A percentile compares a stretch with the other conserved stretches of the same genome.
These are phyloP conservation scores for Globisporangium perplexum DNA, from an alignment of 352 stramenopile species.

Conservation along the genomic window DNA sequence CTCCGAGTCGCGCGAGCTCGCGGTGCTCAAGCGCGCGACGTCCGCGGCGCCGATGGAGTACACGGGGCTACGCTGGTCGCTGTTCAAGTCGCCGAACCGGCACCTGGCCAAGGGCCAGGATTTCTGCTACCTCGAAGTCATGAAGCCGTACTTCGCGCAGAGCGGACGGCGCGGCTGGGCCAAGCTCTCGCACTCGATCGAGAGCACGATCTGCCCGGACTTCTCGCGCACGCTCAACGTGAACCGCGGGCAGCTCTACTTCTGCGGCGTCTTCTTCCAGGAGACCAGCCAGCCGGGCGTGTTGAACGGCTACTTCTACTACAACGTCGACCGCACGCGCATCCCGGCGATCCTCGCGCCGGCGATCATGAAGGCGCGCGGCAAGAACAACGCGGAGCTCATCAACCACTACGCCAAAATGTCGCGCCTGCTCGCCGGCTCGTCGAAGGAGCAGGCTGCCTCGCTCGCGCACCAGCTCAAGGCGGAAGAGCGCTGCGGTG, in stretches of 20 bases:
- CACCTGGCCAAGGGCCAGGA: constrained; percentile 56
- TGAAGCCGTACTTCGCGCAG: constrained; percentile 53
- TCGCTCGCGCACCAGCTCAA: constrained; percentile 47
- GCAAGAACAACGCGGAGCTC: constrained; percentile 51
- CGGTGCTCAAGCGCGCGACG: constrained; percentile 36
- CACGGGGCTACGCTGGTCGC: constrained; percentile 63
- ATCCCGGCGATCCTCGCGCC: constrained; percentile 39
- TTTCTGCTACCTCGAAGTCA: constrained; percentile 72
- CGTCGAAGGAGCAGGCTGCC: constrained; percentile 23
- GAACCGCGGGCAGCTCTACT: constrained; percentile 50
- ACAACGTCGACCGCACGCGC: constrained; percentile 39
- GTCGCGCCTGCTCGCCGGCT: constrained; percentile 26
- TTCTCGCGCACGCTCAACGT: constrained; percentile 30
- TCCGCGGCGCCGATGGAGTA: constrained; percentile 35
- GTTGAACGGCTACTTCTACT: constrained; percentile 55
- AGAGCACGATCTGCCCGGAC: constrained; percentile 52
- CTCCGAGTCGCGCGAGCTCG: constrained; percentile 51
- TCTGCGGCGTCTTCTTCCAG: constrained; percentile 64
- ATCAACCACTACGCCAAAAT: constrained; percentile 73
- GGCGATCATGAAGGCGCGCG: constrained; percentile 48
- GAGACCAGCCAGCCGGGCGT: constrained; percentile 44
- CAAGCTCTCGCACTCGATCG: constrained; percentile 65
- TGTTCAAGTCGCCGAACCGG: constrained; percentile 52
- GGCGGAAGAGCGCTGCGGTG: constrained; percentile 49
- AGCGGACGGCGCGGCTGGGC: constrained; percentile 61